Percentiles rank a stretch among this genome's conserved stretches.
phyloP scores from a whole-genome alignment of 2,329 filamentous ascomycete genomes.

The Juglanconis sp. region DNA sequence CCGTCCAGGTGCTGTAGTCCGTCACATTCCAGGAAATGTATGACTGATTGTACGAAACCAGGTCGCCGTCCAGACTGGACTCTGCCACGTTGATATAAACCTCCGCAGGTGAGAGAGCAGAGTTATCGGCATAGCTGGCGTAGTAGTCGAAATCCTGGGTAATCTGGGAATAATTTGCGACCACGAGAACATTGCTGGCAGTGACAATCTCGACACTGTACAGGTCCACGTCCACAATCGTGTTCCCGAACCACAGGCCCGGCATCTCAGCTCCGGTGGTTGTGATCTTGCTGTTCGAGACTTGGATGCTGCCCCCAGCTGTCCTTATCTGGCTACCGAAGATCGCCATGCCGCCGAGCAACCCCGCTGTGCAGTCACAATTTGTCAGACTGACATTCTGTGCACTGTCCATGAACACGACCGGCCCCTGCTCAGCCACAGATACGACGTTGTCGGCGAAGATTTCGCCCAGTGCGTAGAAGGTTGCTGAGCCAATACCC shows the following conservation, averaged over 20 bases:
- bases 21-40: constrained; percentile 19
- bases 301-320: constrained; percentile 9
- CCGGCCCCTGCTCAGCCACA: constrained; percentile 22
- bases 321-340: constrained; percentile 20
- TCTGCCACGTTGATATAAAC: constrained; percentile 25
- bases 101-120: constrained; percentile 24
- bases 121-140: constrained; percentile 27
- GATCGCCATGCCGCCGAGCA: constrained; percentile 27
- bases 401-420: constrained; percentile 27
- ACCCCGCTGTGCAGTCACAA: constrained; percentile 24
- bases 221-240: constrained; percentile 15
- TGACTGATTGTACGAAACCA: constrained; percentile 31
- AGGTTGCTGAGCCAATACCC: constrained; percentile 30
- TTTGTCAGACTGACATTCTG: constrained; percentile 23
- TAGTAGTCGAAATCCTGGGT: constrained; percentile 33
- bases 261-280: constrained; percentile 21
- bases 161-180: constrained; percentile 27
- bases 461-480: constrained; percentile 29
- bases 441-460: constrained; percentile 26
- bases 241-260: constrained; percentile 31
- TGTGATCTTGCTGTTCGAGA: constrained; percentile 14
- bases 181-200: constrained; percentile 19
- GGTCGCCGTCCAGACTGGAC: constrained; percentile 26
- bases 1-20: constrained; percentile 19
- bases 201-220: too few species aligned